Conservation (phyloP, 495 filamentous ascomycete species). For the Penicillium herquei region DNA sequence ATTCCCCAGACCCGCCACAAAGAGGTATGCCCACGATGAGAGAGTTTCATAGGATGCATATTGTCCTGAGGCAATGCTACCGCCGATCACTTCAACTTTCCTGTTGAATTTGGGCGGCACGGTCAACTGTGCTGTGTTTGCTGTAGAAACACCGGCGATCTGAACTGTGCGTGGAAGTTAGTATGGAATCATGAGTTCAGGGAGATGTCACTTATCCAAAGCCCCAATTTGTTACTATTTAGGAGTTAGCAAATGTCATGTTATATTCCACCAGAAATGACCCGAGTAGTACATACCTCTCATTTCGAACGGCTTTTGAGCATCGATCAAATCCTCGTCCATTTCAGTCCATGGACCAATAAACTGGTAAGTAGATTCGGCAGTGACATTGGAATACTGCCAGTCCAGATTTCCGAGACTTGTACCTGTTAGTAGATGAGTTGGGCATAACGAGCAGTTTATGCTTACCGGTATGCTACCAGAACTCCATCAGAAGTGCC, state of each 20-base stretch:
- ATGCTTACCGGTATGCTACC: conserved; percentile 50
- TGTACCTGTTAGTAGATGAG: neutral
- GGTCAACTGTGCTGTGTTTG: conserved; percentile 44
- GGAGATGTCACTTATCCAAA: conserved; percentile 46
- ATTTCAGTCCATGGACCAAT: conserved; percentile 34
- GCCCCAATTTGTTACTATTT: conserved; percentile 63
- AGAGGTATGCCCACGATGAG: conserved; percentile 55
- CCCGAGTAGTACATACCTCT: conserved; percentile 26
- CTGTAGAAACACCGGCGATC: conserved; percentile 54
- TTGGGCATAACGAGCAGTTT: neutral
- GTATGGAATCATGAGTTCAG: neutral
- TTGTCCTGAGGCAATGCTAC: conserved; percentile 52
- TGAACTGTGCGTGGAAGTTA: conserved; percentile 44
- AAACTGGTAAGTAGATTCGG: conserved; percentile 58
- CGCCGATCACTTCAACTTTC: conserved; percentile 67
- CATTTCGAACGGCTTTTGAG: conserved; percentile 34
- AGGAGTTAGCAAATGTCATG: neutral
- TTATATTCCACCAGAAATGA: neutral
- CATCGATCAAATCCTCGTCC: conserved; percentile 10
- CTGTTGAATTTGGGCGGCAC: conserved; percentile 50
- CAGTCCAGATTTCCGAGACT: conserved; percentile 64
- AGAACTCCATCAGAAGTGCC: conserved; percentile 55
- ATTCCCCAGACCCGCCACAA: conserved; percentile 60
- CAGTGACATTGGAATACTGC: conserved; percentile 66
- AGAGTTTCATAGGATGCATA: conserved; percentile 65